Percentiles rank a stretch among this genome's conserved stretches.
phyloP scores from a whole-genome alignment of 495 filamentous ascomycete species.

The Parmelia sp. region DNA sequence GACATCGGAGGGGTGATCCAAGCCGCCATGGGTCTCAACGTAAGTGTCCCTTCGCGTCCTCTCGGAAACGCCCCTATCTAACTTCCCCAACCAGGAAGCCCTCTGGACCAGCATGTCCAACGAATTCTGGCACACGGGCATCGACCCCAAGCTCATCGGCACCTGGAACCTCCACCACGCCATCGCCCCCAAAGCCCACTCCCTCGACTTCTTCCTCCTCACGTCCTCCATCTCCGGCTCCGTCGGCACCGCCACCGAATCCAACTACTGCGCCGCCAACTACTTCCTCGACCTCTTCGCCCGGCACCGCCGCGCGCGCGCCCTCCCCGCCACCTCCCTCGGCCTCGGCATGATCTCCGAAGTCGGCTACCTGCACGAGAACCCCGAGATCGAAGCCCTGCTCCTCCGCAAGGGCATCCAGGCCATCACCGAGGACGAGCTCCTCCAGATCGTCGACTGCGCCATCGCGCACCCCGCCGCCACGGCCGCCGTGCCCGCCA shows the following conservation, averaged over 20 bases:
- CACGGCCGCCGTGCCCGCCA: too few species aligned
- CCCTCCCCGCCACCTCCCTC: slow-evolving; percentile 19
- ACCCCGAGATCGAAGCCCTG: slow-evolving; percentile 32
- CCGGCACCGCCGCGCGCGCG: not conserved
- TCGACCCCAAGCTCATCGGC: slow-evolving; percentile 26
- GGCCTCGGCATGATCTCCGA: slow-evolving; percentile 28
- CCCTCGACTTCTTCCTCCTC: slow-evolving; percentile 28
- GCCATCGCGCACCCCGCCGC: slow-evolving; percentile 10
- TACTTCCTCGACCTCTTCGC: slow-evolving; percentile 23
- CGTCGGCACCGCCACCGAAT: slow-evolving; percentile 20
- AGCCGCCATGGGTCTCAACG: slow-evolving; percentile 23
- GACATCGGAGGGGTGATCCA: slow-evolving; percentile 22
- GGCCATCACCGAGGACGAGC: slow-evolving; percentile 32
- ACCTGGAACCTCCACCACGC: slow-evolving; percentile 28
- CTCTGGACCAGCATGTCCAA: slow-evolving; percentile 12
- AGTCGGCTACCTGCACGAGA: slow-evolving; percentile 35
- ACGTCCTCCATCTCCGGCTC: slow-evolving; percentile 19
- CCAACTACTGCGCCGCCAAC: slow-evolving; percentile 23
- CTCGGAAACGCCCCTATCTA: too few species aligned
- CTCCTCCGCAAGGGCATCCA: slow-evolving; percentile 28
- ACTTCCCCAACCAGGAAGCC: slow-evolving; percentile 14
- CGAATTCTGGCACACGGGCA: slow-evolving; percentile 2
- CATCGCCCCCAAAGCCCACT: slow-evolving; percentile 8
- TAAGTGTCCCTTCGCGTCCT: slow-evolving; percentile 1
- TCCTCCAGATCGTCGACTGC: slow-evolving; percentile 34